Base-by-base conservation (phyloP, 495 filamentous ascomycete species). In the Clavariopsis aquatica region DNA sequence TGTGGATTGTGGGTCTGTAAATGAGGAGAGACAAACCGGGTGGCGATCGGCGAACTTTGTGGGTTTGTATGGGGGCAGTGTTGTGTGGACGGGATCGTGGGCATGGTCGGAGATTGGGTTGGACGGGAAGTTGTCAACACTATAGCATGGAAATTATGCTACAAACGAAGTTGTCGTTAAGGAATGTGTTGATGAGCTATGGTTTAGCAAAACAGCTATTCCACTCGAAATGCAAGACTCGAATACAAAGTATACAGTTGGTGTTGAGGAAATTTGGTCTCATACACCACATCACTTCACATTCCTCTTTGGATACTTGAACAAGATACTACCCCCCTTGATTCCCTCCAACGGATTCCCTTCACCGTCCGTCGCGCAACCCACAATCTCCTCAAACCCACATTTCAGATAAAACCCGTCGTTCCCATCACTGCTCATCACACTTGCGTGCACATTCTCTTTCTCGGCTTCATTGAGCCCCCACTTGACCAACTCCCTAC, bases 401-500 rank as follows among this genome's bases (percentile, higher is more conserved):
- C 53, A 27, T 10, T 29, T 29, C 10, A 56, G 41, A 52, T 68
- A 68, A 28, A 68, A 68, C 38, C 27, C 43, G 2, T 58, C 29
- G 5, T 46, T 60, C 22, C 51, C 29, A 2, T 51, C 58, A 36
- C 28, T 53, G 29, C 46, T 49, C 36, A 68, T 47, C 10, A 68
- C 59, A 45, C 65, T 68, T 9, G 59, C 65, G 43, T 54, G 45
- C 15, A 68, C 58, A 15, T 49, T 52, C 58, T 62, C 59, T 24
- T 46, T 54, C 1, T 63, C 28, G 12, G 65, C 65, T 29, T 63
- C 9, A 13, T 63, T 17, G 10, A 68, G 10, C 7, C 65, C 65
- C 65, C 65, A 68, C 15, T 57, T 36, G 10, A 62, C 51, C 15
- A 68, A 29, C 34, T 62, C 59, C 2, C 36, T 20, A 10, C 52